Base-by-base conservation (phyloP, 2,329 filamentous ascomycete genomes). In the Trichoderma breve region DNA sequence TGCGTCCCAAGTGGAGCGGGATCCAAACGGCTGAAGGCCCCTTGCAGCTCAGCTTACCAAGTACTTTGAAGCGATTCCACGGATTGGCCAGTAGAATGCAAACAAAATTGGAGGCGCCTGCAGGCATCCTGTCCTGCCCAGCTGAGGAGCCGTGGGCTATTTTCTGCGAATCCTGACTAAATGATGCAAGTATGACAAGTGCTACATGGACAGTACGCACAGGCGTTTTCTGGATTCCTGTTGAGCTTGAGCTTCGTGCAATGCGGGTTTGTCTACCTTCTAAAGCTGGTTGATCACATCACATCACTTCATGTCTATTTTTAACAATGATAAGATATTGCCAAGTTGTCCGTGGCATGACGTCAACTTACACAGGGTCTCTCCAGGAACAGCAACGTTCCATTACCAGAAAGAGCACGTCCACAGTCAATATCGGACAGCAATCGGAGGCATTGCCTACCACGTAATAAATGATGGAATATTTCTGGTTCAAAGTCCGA, bases 21-120 rank as follows among this genome's bases (percentile, higher is more conserved):
- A 32, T 43, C 21, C 30, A 51, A 34, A 43, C 55, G 28, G 63
- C 32, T 67, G 53, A 57, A 57, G 24, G 64, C 39, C 57, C 55
- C 55, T 62, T 70, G 67, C 57, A 70, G 67, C 67, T 70, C 67
- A 70, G 67, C 67, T 70, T 70, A 70, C 39, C 28, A 39, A 57
- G 39, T 53, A 21, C 47, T 39, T 43, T 21, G 47, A 53, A 47
- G 21, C 21, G 2, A 14, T 51, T 53, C 47, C 6, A 1, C 47
- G 18, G n/a, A 36, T 21, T 14, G 55, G 30, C 21, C 28, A 34
- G 47, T 18, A 53, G 30, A 39, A 26, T 34, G 64, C 64, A 58
- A 67, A 28, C 64, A 67, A 58, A 34, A 65, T 55, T 62, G 60
- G 30, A 21, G 43, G 43, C 34, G 64, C 24, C 24, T 15, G n/a